Evolutionary conservation across 345 rosid genomes (phyloP), one percentile per base, ranked within the genome.

Genomic region (Garcia nutans): DNA sequence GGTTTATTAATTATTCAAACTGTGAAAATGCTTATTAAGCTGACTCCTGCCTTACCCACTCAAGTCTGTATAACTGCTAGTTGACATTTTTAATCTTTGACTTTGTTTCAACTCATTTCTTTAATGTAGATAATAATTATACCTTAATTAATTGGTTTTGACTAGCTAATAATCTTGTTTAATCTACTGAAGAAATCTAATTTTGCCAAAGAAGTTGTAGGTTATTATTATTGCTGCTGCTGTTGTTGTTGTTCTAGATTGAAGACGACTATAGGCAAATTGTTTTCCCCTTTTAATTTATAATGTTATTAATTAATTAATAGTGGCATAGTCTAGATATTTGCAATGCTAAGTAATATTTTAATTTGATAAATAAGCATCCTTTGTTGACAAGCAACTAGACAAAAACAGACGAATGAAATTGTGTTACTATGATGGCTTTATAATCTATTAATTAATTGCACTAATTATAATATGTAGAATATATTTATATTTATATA

Each of bases 41-140:
- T 78, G 80, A 76, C 55, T 56, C 67, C 68, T 71, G 72, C 75
- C 73, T 55, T 76, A 73, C 73, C 80, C 82, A 80, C 81, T 73
- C 54, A 28, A 17, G 74, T 66, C 10, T 64, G 2, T 42, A 31
- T 31, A 44, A 47, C 52, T 60, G 56, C 69, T 24, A 31, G 49
- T 75, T 54, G 70, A 59, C 67, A 41, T 57, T 65, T 37, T 45
- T 66, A 58, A 6, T 11, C 50, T 1, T 74, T 62, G 19, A 15
- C 69, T 19, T 10, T 5, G 65, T 12, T 37, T 56, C 65, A 54
- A 50, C 52, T n/a, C 45, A 0, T 26, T 64, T 63, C 2, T 65
- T 52, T 33, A 68, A 23, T 33, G 10, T 19, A 20, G 1, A 71
- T 72, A 76, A 28, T 28, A 28, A 28, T 28, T 28, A 28, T 28